Percentiles rank a stretch among this genome's conserved stretches.
Conservation (phyloP, 768 basidiomycete genomes). For the Termitomyces sp. region DNA sequence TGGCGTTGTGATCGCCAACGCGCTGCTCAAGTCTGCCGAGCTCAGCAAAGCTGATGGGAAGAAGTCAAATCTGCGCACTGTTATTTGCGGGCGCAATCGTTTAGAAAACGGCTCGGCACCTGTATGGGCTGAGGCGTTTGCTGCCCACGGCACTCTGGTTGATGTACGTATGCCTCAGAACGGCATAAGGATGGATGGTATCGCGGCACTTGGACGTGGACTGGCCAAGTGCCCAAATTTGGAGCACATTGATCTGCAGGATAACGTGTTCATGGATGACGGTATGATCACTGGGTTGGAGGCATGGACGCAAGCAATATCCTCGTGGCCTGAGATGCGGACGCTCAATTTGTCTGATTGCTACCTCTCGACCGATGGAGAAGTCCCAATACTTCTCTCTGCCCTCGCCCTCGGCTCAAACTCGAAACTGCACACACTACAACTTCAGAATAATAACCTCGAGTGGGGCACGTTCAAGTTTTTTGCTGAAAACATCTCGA, state of each 20-base stretch:
- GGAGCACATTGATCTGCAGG: conserved; percentile 84
- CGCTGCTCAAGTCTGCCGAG: conserved; percentile 71
- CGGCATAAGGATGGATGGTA: conserved; percentile 92
- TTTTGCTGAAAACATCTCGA: conserved; percentile 60
- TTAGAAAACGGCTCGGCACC: conserved; percentile 85
- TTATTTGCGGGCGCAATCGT: conserved; percentile 96
- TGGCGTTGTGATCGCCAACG: conserved; percentile 80
- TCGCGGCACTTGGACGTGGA: conserved; percentile 72
- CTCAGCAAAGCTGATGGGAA: conserved; percentile 62
- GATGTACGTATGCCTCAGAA: conserved; percentile 98
- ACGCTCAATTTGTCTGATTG: conserved; percentile 93
- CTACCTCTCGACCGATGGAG: conserved; percentile 77
- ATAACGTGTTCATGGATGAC: conserved; percentile 76
- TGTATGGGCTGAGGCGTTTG: conserved; percentile 85
- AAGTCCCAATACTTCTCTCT: conserved; percentile 60
- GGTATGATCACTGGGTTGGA: conserved; percentile 44
- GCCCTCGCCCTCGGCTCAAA: conserved; percentile 67
- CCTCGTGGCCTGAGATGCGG: conserved; percentile 64
- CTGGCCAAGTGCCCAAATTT: conserved; percentile 63
- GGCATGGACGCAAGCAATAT: conserved; percentile 61
- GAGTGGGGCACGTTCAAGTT: conserved; percentile 62
- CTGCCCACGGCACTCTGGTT: conserved; percentile 71
- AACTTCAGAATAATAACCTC: conserved; percentile 91
- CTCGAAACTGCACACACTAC: conserved; percentile 66
- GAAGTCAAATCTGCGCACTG: conserved; percentile 63